Percentiles rank a stretch among this genome's conserved stretches.
Conservation (phyloP, 345 rosid species). For the Brassica cretica region DNA sequence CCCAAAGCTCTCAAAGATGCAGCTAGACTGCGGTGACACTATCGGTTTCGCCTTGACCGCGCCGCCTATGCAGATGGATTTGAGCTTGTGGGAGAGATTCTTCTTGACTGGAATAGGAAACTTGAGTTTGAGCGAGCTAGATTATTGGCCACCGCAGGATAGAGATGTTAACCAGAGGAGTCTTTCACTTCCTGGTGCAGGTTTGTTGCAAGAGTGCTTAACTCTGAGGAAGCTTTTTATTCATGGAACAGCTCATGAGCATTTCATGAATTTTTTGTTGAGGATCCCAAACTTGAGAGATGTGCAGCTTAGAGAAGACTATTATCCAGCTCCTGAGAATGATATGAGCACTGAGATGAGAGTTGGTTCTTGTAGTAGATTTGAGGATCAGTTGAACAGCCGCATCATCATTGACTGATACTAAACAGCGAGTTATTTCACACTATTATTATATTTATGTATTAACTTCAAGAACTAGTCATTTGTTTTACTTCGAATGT, state of each 20-base stretch:
- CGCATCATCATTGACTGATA: conserved; percentile 59
- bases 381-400: conserved; percentile 72
- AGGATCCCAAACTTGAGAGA: conserved; percentile 62
- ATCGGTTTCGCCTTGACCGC: conserved; percentile 75
- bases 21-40: conserved; percentile 69
- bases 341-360: conserved; percentile 94
- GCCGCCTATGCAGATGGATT: conserved; percentile 77
- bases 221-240: conserved; percentile 82
- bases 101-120: conserved; percentile 65
- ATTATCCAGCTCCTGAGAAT: conserved; percentile 92
- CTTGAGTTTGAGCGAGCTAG: conserved; percentile 63
- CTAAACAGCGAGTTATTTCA: conserved; percentile 7
- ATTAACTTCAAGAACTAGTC: conserved; percentile 2
- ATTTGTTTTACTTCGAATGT: conserved; percentile 9
- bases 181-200: conserved; percentile 71
- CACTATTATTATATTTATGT: not conserved
- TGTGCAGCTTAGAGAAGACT: conserved; percentile 85
- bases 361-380: conserved; percentile 72
- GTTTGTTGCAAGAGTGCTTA: conserved; percentile 57
- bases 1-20: conserved; percentile 74
- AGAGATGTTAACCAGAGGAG: conserved; percentile 85
- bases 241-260: conserved; percentile 91
- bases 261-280: conserved; percentile 81
- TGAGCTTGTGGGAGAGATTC: conserved; percentile 91
- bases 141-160: conserved; percentile 96